Evolutionary conservation across 306 rosid genomes (phyloP).

Genomic region (Pyrus pyrifolia): DNA sequence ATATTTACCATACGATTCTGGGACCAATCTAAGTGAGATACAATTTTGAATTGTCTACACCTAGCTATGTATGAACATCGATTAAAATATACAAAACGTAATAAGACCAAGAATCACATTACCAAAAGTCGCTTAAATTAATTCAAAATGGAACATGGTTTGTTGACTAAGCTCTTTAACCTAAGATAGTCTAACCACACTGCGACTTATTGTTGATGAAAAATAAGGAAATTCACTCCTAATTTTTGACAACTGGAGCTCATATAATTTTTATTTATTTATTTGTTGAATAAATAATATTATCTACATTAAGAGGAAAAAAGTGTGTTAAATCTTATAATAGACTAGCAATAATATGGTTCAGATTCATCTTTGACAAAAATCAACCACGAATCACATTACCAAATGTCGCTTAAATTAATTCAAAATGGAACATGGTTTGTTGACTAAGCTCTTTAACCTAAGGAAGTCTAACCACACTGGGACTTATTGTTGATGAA

Average conservation of each 20-base stretch:
- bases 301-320: fast-evolving
- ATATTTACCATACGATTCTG: too few species aligned
- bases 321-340: too few species aligned
- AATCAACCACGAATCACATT: not conserved
- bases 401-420: not conserved
- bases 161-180: not conserved
- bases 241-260: not conserved
- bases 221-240: not conserved
- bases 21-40: not conserved
- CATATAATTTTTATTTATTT: too few species aligned
- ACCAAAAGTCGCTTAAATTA: not conserved
- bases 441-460: not conserved
- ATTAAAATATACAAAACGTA: not conserved
- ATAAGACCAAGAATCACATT: not conserved
- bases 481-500: not conserved
- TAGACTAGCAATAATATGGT: too few species aligned
- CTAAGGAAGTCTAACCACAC: not conserved
- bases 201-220: not conserved
- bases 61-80: not conserved
- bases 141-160: not conserved
- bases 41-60: not conserved
- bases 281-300: too few species aligned
- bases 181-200: not conserved
- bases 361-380: too few species aligned
- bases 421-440: not conserved